These are phyloP conservation scores for Candida railenensis DNA, from an alignment of 805 yeast species.

Conservation along the genomic window DNA sequence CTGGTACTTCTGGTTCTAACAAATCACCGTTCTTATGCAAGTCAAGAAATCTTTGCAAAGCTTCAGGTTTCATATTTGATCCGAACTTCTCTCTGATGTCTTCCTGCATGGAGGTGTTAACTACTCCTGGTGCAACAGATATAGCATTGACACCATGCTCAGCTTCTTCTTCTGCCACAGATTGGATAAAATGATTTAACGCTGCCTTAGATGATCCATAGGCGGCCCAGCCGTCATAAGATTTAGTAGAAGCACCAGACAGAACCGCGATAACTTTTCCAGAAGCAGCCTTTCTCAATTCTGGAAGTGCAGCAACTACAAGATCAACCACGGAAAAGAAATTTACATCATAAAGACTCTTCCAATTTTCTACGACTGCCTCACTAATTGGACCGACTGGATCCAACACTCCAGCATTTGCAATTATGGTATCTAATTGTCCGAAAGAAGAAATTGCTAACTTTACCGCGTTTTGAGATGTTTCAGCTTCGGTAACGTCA, in stretches of 20 bases:
- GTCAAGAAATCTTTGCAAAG: constrained; percentile 60
- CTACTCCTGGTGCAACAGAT: constrained; percentile 93
- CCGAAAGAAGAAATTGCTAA: constrained; percentile 53
- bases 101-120: constrained; percentile 85
- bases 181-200: constrained; percentile 67
- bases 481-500: constrained; percentile 51
- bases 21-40: constrained; percentile 58
- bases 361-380: constrained; percentile 60
- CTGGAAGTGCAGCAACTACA: constrained; percentile 55
- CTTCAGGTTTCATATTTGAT: constrained; percentile 56
- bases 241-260: constrained; percentile 77
- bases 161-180: constrained; percentile 68
- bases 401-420: constrained; percentile 81
- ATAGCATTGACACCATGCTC: constrained; percentile 48
- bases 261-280: constrained; percentile 80
- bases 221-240: constrained; percentile 79
- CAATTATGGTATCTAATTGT: constrained; percentile 59
- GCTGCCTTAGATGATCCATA: constrained; percentile 94
- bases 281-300: constrained; percentile 44
- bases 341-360: constrained; percentile 66
- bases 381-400: constrained; percentile 63
- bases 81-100: constrained; percentile 70
- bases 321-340: constrained; percentile 71
- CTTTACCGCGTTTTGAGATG: constrained; percentile 38
- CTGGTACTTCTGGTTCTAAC: constrained; percentile 72